Base-by-base conservation (phyloP, 2,329 filamentous ascomycete genomes). In the Aspergillus sojae region DNA sequence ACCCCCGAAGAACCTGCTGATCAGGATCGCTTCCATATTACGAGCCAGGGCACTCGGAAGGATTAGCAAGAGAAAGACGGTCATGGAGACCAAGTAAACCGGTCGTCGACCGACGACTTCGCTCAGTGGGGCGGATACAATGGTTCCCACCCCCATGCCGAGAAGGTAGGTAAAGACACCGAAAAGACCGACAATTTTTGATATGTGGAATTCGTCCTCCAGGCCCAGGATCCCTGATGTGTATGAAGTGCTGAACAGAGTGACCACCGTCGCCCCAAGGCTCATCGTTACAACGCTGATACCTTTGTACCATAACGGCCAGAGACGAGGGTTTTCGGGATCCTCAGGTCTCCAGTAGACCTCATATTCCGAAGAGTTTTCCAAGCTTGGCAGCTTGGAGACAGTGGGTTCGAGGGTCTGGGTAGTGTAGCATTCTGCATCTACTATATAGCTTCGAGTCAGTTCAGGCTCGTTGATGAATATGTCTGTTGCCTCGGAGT, bases 91-190 rank as follows among this genome's bases (percentile, higher is more conserved):
- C 2, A 91, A 75, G 72, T 93, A 93, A 5, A 94, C 86, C 0
- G 77, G 77, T 46, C 71, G 73, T 59, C 77, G 71, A n/a, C 78
- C 78, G 52, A 75, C 75, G 39, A 77, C 72, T 59, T 80, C 77
- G 34, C 73, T 75, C 12, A 93, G 77, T 0, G 91, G 91, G 3
- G 91, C 91, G 14, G 93, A 80, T 12, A 94, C 76, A 41, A 94
- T 76, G 41, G 85, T 88, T 1, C 91, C 91, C 0, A 81, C 74
- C 0, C 89, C 91, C 60, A 94, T 83, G 7, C 91, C 91, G 26
- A 91, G 73, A 16, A 94, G 82, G 72, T 94, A 94, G 0, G 88
- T 89, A 0, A 91, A 93, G 54, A 94, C 82, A 6, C 91, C 91
- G n/a, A 58, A 21, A 11, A 63, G 53, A 6, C n/a, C 61, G 11